Conservation (phyloP, 192 early-diverging fungal species). For the Coemansia pectinata region DNA sequence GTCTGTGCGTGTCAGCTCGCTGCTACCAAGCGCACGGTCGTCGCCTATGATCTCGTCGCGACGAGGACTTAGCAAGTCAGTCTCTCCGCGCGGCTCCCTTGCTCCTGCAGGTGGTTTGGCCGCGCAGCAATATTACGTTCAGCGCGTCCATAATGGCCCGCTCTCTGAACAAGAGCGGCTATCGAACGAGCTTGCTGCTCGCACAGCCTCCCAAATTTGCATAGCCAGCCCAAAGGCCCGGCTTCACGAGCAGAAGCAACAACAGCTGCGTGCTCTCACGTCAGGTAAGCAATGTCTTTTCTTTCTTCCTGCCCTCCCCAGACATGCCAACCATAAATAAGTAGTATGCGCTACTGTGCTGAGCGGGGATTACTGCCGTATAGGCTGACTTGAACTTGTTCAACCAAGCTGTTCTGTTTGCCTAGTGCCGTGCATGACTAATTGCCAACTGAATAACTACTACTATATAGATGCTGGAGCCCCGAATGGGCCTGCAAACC, state of each 20-base stretch:
- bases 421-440: background rate
- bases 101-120: slow-evolving; percentile 13
- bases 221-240: slow-evolving; percentile 43
- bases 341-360: slow-evolving; percentile 4
- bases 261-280: slow-evolving; percentile 6
- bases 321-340: too few relatives aligned
- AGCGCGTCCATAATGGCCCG: slow-evolving; percentile 18
- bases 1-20: slow-evolving; percentile 46
- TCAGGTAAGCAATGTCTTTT: slow-evolving; percentile 29
- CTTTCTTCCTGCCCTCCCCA: too few relatives aligned
- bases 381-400: background rate
- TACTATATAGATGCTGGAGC: background rate
- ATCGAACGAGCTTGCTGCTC: slow-evolving; percentile 7
- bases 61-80: slow-evolving; percentile 16
- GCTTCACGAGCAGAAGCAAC: slow-evolving; percentile 23
- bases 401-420: background rate
- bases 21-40: slow-evolving; percentile 36
- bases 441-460: background rate
- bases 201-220: slow-evolving; percentile 38
- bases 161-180: slow-evolving; percentile 15
- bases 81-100: slow-evolving; percentile 16
- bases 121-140: slow-evolving; percentile 43
- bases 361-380: slow-evolving; percentile 3
- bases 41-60: slow-evolving; percentile 17
- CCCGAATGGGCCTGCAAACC: background rate